Conservation (phyloP, 2,329 filamentous ascomycete genomes). For the Geosmithia flava region DNA sequence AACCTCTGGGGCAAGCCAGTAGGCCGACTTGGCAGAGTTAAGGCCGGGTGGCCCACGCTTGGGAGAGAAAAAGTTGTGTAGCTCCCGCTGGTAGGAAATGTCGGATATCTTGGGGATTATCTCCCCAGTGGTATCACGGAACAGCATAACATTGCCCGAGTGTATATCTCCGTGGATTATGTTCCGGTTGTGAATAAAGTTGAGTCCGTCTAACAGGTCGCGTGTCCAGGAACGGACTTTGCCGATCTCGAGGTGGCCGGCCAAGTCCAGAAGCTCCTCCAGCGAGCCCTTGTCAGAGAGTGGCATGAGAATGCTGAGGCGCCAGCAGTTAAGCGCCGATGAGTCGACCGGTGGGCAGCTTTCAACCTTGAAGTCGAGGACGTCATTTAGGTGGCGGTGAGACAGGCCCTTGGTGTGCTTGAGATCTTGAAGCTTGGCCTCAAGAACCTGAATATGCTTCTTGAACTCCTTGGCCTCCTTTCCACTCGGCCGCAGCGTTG, state of each 20-base stretch:
- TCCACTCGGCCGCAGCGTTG: conserved; percentile 42
- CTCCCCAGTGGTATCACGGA: conserved; percentile 54
- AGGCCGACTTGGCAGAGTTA: conserved; percentile 58
- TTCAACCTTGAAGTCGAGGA: conserved; percentile 76
- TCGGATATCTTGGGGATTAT: conserved; percentile 66
- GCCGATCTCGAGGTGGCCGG: conserved; percentile 59
- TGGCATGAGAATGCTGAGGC: conserved; percentile 62
- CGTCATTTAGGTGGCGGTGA: conserved; percentile 64
- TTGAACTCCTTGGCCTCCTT: conserved; percentile 55
- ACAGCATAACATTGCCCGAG: conserved; percentile 66
- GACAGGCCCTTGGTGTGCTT: conserved; percentile 62
- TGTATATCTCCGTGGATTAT: conserved; percentile 78
- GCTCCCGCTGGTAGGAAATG: conserved; percentile 54
- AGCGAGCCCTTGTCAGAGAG: conserved; percentile 74
- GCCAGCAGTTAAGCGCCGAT: conserved; percentile 39
- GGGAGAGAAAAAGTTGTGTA: conserved; percentile 47
- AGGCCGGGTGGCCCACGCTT: conserved; percentile 40
- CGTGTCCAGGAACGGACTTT: conserved; percentile 84
- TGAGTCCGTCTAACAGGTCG: conserved; percentile 77
- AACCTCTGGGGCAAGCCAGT: conserved; percentile 76
- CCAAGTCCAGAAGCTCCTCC: conserved; percentile 67
- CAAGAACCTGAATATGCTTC: conserved; percentile 63
- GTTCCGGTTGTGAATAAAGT: conserved; percentile 75
- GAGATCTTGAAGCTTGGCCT: conserved; percentile 62
- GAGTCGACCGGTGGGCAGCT: conserved; percentile 22